Evolutionary conservation across 371 early-diverging fungal genomes (phyloP).

Genomic region (Syncephalis plumigaleata): DNA sequence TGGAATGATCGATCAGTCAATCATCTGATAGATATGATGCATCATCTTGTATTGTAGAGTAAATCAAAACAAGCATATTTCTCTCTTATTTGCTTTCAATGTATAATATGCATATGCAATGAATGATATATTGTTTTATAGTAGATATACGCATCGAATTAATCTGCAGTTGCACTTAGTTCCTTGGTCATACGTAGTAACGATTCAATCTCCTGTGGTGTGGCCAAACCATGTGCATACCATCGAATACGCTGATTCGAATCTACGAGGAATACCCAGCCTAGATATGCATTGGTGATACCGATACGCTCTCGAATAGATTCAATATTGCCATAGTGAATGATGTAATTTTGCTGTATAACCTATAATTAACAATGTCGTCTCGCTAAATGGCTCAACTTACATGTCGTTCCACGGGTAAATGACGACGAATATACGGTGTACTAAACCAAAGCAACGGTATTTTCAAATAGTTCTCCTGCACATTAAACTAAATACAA

Average conservation of each 20-base stretch:
- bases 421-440: conserved; percentile 35
- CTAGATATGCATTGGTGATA: conserved; percentile 56
- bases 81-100: too few species aligned
- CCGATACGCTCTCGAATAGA: conserved; percentile 31
- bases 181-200: conserved; percentile 7
- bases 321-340: conserved; percentile 38
- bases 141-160: too few species aligned
- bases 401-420: conserved; percentile 34
- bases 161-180: background rate
- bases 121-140: too few species aligned
- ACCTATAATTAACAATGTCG: background rate
- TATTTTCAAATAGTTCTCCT: conserved; percentile 43
- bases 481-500: conserved; percentile 35
- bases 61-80: too few species aligned
- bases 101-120: too few species aligned
- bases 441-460: conserved; percentile 34
- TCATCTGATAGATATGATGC: too few species aligned
- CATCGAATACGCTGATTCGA: conserved; percentile 53
- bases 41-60: too few species aligned
- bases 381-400: conserved; percentile 1
- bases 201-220: conserved; percentile 35
- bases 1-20: too few species aligned
- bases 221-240: conserved; percentile 70
- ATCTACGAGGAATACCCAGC: conserved; percentile 67
- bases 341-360: conserved; percentile 29